Evolutionary conservation across 305 asterid genomes (phyloP).

Genomic region (Stenogyne calaminthoides): DNA sequence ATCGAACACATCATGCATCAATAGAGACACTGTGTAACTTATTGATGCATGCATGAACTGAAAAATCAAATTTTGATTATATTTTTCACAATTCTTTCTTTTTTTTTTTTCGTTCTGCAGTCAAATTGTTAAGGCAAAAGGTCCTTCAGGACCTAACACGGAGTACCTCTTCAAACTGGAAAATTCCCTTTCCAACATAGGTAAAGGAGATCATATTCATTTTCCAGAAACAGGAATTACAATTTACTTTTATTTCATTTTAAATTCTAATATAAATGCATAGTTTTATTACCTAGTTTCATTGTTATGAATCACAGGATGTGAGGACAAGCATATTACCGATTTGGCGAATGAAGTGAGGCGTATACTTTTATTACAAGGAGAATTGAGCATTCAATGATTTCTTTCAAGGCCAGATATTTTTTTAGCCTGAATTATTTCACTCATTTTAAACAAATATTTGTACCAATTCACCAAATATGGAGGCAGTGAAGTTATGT

Average conservation of each 20-base stretch:
- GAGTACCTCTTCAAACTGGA: conserved; percentile 96
- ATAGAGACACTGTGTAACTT: not conserved
- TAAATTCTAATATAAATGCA: not conserved
- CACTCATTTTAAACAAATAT: not conserved
- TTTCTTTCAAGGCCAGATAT: not conserved
- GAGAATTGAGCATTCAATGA: conserved; percentile 33
- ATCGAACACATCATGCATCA: not conserved
- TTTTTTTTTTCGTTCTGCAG: conserved; percentile 42
- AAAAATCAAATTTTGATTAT: not conserved
- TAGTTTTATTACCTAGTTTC: not conserved
- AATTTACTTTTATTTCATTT: not conserved
- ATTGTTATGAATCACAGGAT: conserved; percentile 45
- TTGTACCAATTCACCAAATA: not conserved
- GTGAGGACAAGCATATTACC: conserved; percentile 73
- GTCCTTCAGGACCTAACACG: conserved; percentile 97
- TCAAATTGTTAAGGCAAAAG: conserved; percentile 82
- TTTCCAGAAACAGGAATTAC: not conserved
- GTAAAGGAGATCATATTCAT: conserved; percentile 28
- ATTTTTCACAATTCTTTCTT: not conserved
- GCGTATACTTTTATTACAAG: conserved; percentile 51
- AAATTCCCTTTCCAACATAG: conserved; percentile 68
- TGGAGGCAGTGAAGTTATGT: not conserved
- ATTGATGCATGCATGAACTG: not conserved
- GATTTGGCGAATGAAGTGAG: conserved; percentile 84
- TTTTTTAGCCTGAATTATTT: not conserved